Conservation (phyloP, 148 eudicot genomes). For the Rhododendron mucronatum region DNA sequence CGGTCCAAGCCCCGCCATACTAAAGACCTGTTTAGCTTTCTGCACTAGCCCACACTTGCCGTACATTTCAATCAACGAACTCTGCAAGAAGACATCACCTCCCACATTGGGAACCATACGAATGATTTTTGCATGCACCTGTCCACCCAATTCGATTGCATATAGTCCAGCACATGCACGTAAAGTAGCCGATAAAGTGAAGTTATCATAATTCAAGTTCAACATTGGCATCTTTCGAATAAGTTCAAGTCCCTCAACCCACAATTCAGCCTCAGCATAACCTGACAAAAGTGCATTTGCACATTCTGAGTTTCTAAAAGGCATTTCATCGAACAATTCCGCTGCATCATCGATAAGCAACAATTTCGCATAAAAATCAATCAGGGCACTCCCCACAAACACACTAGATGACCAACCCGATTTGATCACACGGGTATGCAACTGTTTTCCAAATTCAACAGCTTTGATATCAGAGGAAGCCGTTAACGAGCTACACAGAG, state of each 20-base stretch:
- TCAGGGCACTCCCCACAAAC: constrained; percentile 68
- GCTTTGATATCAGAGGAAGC: constrained; percentile 34
- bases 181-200: constrained; percentile 47
- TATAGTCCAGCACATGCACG: constrained; percentile 48
- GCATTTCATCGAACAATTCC: constrained; percentile 52
- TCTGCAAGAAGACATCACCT: constrained; percentile 48
- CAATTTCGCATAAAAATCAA: constrained; percentile 51
- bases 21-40: constrained; percentile 42
- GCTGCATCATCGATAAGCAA: constrained; percentile 43
- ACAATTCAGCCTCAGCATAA: constrained; percentile 55
- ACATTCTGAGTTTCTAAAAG: constrained; percentile 62
- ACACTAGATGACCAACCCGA: constrained; percentile 65
- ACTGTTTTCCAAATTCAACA: constrained; percentile 35
- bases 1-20: constrained; percentile 41
- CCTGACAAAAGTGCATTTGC: constrained; percentile 62
- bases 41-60: constrained; percentile 59
- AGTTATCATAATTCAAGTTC: constrained; percentile 36
- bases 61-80: constrained; percentile 74
- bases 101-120: constrained; percentile 24
- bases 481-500: constrained; percentile 48
- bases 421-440: constrained; percentile 46
- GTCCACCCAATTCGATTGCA: constrained; percentile 39
- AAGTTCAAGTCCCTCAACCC: constrained; percentile 48
- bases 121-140: constrained; percentile 46
- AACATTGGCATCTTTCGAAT: constrained; percentile 48